phyloP scores from a whole-genome alignment of 1,139 yeast species.

The Suhomyces kunorum region DNA sequence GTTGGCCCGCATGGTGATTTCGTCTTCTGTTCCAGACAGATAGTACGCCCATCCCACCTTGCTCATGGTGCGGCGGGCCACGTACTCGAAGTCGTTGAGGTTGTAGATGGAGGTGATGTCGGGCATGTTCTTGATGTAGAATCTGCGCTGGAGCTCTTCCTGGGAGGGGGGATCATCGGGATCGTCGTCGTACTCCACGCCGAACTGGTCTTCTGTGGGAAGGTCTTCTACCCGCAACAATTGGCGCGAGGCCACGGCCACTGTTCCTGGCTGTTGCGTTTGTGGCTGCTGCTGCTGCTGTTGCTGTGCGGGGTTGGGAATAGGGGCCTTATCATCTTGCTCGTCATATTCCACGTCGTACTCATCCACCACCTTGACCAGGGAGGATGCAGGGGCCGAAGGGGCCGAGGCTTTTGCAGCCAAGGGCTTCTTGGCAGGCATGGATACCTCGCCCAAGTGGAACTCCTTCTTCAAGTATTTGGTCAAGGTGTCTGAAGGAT shows the following conservation, averaged over 20 bases:
- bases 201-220: constrained; percentile 14
- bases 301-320: constrained; percentile 16
- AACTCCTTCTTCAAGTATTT: constrained; percentile 38
- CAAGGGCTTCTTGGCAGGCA: constrained; percentile 15
- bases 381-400: not conserved
- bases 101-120: constrained; percentile 69
- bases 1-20: constrained; percentile 83
- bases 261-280: not conserved
- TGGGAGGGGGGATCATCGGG: constrained; percentile 35
- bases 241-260: not conserved
- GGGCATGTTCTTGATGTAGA: constrained; percentile 46
- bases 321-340: constrained; percentile 38
- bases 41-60: constrained; percentile 90
- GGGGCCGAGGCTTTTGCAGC: constrained; percentile 6
- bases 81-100: constrained; percentile 76
- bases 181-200: constrained; percentile 25
- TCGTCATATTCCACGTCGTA: constrained; percentile 51
- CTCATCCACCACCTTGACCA: constrained; percentile 35
- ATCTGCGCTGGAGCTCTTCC: constrained; percentile 30
- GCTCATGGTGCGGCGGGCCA: constrained; percentile 76
- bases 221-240: constrained; percentile 7
- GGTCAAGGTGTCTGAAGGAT: constrained; percentile 74
- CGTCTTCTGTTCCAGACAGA: constrained; percentile 91
- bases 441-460: constrained; percentile 38
- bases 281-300: not conserved